Evolutionary conservation across 192 early-diverging fungal genomes (phyloP).

Genomic region (Coemansia sp.): DNA sequence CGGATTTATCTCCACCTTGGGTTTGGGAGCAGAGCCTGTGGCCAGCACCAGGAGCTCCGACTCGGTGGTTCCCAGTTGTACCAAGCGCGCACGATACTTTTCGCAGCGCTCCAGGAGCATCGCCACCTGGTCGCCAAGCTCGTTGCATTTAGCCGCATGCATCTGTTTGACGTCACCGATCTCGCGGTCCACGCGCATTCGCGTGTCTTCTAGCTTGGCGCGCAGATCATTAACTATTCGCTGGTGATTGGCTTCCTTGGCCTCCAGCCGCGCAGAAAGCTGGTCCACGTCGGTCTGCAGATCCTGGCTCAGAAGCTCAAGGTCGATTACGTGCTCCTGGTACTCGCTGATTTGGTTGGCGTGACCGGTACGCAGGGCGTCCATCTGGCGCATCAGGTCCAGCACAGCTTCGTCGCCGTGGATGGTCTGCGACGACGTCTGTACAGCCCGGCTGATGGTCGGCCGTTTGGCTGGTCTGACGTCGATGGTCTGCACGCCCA

Average conservation of each 20-base stretch:
- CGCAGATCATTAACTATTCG: slow-evolving; percentile 29
- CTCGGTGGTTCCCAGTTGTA: slow-evolving; percentile 21
- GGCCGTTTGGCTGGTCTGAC: not conserved
- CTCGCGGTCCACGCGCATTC: slow-evolving; percentile 36
- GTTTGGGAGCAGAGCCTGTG: not conserved
- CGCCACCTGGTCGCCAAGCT: slow-evolving; percentile 36
- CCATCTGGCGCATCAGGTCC: slow-evolving; percentile 51
- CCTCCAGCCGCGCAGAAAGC: slow-evolving; percentile 16
- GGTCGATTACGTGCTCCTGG: slow-evolving; percentile 51
- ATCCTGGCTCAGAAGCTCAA: slow-evolving; percentile 49
- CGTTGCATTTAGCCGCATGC: slow-evolving; percentile 48
- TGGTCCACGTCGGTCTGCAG: slow-evolving; percentile 38
- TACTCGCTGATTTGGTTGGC: slow-evolving; percentile 51
- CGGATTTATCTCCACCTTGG: not conserved
- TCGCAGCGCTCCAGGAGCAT: slow-evolving; percentile 30
- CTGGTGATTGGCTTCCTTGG: slow-evolving; percentile 23
- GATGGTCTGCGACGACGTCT: slow-evolving; percentile 26
- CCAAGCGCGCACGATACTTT: slow-evolving; percentile 23
- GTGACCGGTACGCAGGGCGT: slow-evolving; percentile 32
- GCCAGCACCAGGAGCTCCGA: slow-evolving; percentile 33
- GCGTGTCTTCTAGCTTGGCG: slow-evolving; percentile 19
- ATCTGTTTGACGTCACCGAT: slow-evolving; percentile 38
- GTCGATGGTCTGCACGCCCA: slow-evolving; percentile 33
- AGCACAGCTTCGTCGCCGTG: slow-evolving; percentile 51
- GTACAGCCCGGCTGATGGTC: slow-evolving; percentile 16